phyloP scores from a whole-genome alignment of 139 green algal species.

The Zygnema cylindricum region DNA sequence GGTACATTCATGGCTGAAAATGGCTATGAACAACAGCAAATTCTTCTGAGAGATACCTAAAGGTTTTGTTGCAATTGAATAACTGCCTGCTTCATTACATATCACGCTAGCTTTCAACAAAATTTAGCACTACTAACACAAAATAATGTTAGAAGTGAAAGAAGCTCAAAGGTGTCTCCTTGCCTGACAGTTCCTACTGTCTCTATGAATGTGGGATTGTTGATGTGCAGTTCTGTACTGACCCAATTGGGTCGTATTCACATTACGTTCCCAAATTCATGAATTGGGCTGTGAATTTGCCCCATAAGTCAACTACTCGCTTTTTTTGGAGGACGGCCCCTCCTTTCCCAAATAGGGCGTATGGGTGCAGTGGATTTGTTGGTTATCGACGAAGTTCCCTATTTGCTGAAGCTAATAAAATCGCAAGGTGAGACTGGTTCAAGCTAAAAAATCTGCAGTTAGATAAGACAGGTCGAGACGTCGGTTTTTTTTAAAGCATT shows the following conservation, averaged over 20 bases:
- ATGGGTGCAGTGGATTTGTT: not conserved
- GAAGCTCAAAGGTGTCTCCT: not conserved
- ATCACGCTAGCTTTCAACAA: no score
- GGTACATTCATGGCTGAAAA: no score
- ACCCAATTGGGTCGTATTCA: slow-evolving; percentile 13
- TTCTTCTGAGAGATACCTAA: no score
- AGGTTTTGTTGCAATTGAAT: no score
- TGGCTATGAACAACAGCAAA: no score
- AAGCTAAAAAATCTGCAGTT: no score
- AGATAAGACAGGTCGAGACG: no score
- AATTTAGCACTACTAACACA: no score
- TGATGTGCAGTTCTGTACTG: slow-evolving; percentile 19
- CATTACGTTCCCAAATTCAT: slow-evolving; percentile 17
- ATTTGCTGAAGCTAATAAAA: not conserved
- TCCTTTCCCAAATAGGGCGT: not conserved
- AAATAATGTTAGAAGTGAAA: not conserved
- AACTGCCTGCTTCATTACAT: no score
- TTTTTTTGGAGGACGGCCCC: slow-evolving; percentile 14
- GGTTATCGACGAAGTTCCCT: not conserved
- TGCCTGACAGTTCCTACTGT: not conserved
- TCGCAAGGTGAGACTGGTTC: slow-evolving; percentile 11
- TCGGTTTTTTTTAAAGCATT: no score
- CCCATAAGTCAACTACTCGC: not conserved
- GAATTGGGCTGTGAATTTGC: not conserved
- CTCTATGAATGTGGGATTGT: not conserved